A percentile compares a stretch with the other conserved stretches of the same genome.
Conservation (phyloP, 371 early-diverging fungal genomes). For the Haplosporangium sp. region DNA sequence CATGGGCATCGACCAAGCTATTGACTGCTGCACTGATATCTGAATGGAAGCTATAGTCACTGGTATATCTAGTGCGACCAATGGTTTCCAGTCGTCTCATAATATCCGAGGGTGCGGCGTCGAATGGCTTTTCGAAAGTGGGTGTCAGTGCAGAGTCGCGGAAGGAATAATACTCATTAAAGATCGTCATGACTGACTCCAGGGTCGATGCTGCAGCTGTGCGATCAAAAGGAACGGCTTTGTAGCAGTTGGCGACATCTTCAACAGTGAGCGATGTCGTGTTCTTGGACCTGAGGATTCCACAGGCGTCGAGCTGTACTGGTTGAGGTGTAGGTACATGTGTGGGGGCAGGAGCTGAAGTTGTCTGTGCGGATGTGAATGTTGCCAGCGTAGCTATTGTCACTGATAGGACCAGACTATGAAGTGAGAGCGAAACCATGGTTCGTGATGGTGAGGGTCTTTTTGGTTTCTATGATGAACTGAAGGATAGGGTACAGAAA, state of each 20-base stretch:
- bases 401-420: slow-evolving; percentile 1
- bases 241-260: slow-evolving; percentile 14
- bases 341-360: neutral
- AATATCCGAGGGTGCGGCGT: slow-evolving; percentile 2
- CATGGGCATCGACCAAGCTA: slow-evolving; percentile 12
- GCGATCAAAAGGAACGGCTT: slow-evolving; percentile 6
- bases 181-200: slow-evolving; percentile 3
- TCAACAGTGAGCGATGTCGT: neutral
- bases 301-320: slow-evolving; percentile 4
- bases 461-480: too few relatives aligned
- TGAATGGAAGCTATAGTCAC: slow-evolving; percentile 11
- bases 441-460: too few relatives aligned
- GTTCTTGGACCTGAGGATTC: neutral
- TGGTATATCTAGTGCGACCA: neutral
- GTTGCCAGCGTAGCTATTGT: slow-evolving; percentile 3
- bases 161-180: slow-evolving; percentile 13
- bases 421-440: slow-evolving; percentile 8
- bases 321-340: neutral
- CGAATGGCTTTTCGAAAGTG: slow-evolving; percentile 2
- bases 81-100: slow-evolving; percentile 1
- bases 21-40: slow-evolving; percentile 1
- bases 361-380: neutral
- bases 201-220: slow-evolving; percentile 2
- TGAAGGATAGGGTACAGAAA: too few relatives aligned
- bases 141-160: slow-evolving; percentile 18